A percentile compares a stretch with the other conserved stretches of the same genome.
Evolutionary conservation across 1,284 basidiomycete species (phyloP).

Genomic region (Phylloporus sp.): DNA sequence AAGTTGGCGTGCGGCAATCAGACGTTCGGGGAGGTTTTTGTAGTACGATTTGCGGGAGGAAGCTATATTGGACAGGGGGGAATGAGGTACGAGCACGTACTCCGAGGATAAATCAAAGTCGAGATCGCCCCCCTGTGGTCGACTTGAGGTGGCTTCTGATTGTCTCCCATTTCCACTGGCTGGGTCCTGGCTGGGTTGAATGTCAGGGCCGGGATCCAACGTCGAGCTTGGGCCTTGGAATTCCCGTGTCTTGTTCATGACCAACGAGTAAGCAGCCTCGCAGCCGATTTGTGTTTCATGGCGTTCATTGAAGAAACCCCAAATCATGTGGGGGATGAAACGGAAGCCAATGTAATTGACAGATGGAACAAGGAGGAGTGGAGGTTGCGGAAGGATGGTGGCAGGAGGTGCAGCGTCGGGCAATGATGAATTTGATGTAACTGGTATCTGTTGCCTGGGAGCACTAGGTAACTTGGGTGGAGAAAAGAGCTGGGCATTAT

Average conservation of each 20-base stretch:
- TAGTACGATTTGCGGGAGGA: conserved; percentile 83
- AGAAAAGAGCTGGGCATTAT: conserved; percentile 45
- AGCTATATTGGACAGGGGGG: conserved; percentile 64
- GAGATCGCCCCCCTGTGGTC: conserved; percentile 56
- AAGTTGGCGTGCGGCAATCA: conserved; percentile 80
- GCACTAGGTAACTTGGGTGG: conserved; percentile 40
- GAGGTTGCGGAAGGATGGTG: conserved; percentile 76
- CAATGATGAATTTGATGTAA: conserved; percentile 7
- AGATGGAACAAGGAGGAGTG: conserved; percentile 89
- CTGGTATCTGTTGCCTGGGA: conserved; percentile 27
- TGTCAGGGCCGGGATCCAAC: conserved; percentile 18
- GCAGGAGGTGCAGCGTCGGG: conserved; percentile 51
- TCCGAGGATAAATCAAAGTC: conserved; percentile 79
- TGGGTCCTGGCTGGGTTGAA: conserved; percentile 2
- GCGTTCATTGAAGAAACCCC: conserved; percentile 93
- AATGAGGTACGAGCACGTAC: conserved; percentile 67
- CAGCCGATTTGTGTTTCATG: conserved; percentile 78
- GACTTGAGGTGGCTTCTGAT: conserved; percentile 1
- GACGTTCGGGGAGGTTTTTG: conserved; percentile 64
- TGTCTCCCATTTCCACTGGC: conserved; percentile 1
- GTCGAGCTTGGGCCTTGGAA: conserved; percentile 50
- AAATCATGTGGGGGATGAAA: conserved; percentile 89
- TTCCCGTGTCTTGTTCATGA: conserved; percentile 68
- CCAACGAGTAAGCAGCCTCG: conserved; percentile 80
- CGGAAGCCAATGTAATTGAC: conserved; percentile 85